Evolutionary conservation across 1,139 yeast genomes (phyloP).

Genomic region (Debaryomyces psychrophilus): DNA sequence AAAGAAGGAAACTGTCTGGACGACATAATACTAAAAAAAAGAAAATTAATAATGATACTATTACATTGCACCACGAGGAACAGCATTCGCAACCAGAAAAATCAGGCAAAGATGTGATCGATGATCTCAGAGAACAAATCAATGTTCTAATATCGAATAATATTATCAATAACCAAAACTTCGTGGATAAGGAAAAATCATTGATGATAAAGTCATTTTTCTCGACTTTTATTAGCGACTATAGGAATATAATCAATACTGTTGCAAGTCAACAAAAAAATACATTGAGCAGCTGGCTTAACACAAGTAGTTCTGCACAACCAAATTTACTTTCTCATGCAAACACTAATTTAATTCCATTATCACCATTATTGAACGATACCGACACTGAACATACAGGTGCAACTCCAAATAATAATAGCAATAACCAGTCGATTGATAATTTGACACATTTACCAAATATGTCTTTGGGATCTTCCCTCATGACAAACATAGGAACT

Average conservation of each 20-base stretch:
- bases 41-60: background rate
- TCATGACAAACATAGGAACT: conserved; percentile 2
- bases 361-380: conserved; percentile 42
- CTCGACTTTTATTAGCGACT: conserved; percentile 29
- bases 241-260: conserved; percentile 14
- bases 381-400: conserved; percentile 29
- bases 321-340: conserved; percentile 11
- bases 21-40: background rate
- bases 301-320: conserved; percentile 15
- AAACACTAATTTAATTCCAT: conserved; percentile 33
- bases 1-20: background rate
- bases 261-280: conserved; percentile 16
- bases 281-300: conserved; percentile 23
- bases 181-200: conserved; percentile 23
- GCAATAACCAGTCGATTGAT: conserved; percentile 18
- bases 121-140: conserved; percentile 20
- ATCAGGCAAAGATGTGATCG: background rate
- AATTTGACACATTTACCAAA: conserved; percentile 23
- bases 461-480: conserved; percentile 12
- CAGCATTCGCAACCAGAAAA: background rate
- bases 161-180: conserved; percentile 21
- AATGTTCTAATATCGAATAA: conserved; percentile 21
- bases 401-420: conserved; percentile 14
- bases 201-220: conserved; percentile 27
- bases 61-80: background rate